Conservation (phyloP, 2,329 filamentous ascomycete genomes). For the Podosphaera aphanis region DNA sequence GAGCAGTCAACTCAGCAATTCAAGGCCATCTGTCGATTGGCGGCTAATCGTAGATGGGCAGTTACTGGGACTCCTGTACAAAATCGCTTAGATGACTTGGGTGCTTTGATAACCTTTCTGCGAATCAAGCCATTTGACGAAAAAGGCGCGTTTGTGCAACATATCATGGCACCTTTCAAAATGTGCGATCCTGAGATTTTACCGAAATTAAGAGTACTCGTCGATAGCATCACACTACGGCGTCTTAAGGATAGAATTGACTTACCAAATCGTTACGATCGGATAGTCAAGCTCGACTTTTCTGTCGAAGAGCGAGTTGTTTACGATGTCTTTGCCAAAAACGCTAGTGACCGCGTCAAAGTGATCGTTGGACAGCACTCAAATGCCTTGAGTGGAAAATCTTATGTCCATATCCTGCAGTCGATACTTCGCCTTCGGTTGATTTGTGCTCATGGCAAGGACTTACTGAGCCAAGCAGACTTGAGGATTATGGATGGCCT, state of each 20-base stretch:
- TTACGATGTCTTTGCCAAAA: conserved; percentile 65
- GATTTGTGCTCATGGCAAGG: conserved; percentile 83
- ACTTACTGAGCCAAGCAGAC: conserved; percentile 68
- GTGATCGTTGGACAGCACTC: conserved; percentile 43
- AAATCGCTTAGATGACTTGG: conserved; percentile 76
- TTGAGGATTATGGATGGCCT: conserved; percentile 57
- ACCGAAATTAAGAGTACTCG: conserved; percentile 63
- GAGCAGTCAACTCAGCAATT: conserved; percentile 64
- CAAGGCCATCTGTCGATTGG: conserved; percentile 58
- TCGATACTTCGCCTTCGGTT: conserved; percentile 74
- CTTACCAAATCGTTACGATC: conserved; percentile 50
- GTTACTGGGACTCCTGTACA: conserved; percentile 95
- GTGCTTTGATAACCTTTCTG: conserved; percentile 67
- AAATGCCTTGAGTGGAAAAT: conserved; percentile 52
- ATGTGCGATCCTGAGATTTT: conserved; percentile 64
- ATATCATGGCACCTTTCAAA: conserved; percentile 73
- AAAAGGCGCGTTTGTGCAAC: conserved; percentile 46
- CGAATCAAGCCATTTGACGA: conserved; percentile 70
- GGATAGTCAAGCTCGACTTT: conserved; percentile 53
- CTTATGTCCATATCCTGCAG: conserved; percentile 84
- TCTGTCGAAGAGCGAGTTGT: conserved; percentile 48
- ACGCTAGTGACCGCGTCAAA: conserved; percentile 58
- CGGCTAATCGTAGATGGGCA: conserved; percentile 71
- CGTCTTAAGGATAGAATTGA: conserved; percentile 81
- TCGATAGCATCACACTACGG: conserved; percentile 82